Evolutionary conservation across 371 early-diverging fungal genomes (phyloP).

Genomic region (Mucor irregularis): DNA sequence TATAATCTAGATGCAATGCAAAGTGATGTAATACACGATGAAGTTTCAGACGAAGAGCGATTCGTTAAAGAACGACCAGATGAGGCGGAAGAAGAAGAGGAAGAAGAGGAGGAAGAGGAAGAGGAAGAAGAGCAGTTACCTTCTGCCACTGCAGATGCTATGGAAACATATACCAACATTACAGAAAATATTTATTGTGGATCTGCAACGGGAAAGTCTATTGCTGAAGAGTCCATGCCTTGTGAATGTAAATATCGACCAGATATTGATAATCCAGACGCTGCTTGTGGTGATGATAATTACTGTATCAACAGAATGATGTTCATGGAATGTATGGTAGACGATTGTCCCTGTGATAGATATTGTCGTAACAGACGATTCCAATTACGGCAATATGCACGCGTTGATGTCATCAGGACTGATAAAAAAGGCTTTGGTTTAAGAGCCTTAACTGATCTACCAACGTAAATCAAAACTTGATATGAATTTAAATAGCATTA

Average conservation of each 20-base stretch:
- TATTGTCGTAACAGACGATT: slow-evolving; percentile 90
- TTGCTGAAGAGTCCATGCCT: slow-evolving; percentile 72
- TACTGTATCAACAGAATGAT: slow-evolving; percentile 89
- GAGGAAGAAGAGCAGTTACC: slow-evolving; percentile 15
- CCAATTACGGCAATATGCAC: slow-evolving; percentile 76
- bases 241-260: slow-evolving; percentile 78
- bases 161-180: slow-evolving; percentile 58
- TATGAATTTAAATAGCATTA: background rate
- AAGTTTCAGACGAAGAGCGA: background rate
- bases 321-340: slow-evolving; percentile 86
- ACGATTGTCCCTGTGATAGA: slow-evolving; percentile 85
- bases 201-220: slow-evolving; percentile 64
- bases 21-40: too few relatives aligned
- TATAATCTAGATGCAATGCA: too few relatives aligned
- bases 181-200: slow-evolving; percentile 68
- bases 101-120: slow-evolving; percentile 3
- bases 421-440: slow-evolving; percentile 91
- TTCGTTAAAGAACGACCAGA: background rate
- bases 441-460: slow-evolving; percentile 63
- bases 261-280: slow-evolving; percentile 33
- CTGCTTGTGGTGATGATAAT: slow-evolving; percentile 83
- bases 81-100: background rate
- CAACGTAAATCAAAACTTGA: slow-evolving; percentile 43
- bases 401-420: slow-evolving; percentile 82
- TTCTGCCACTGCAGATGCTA: slow-evolving; percentile 45